These are phyloP conservation scores for Nicotiana attenuata DNA, from an alignment of 257 asterid species.

Conservation along the genomic window DNA sequence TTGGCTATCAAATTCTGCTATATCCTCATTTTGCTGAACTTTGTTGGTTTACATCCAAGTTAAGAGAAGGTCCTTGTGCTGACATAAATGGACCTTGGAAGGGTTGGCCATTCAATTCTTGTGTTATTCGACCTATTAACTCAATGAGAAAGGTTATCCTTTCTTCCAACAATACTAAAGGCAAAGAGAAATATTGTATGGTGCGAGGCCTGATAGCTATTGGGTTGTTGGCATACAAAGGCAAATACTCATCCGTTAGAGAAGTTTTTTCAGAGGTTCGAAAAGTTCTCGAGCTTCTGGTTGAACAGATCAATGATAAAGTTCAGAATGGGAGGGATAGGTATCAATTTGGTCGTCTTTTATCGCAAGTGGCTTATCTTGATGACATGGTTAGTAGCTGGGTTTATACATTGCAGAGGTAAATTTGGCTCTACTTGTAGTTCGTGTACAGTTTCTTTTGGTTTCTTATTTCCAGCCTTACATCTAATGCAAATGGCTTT, in stretches of 20 bases:
- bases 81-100: constrained; percentile 73
- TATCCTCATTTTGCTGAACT: constrained; percentile 98
- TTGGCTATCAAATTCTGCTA: constrained; percentile 81
- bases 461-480: constrained; percentile 6
- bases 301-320: constrained; percentile 50
- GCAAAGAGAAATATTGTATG: constrained; percentile 42
- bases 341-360: constrained; percentile 53
- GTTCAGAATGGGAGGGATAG: constrained; percentile 81
- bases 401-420: constrained; percentile 81
- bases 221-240: constrained; percentile 85
- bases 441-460: constrained; percentile 11
- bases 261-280: constrained; percentile 63
- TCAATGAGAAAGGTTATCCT: constrained; percentile 35
- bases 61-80: constrained; percentile 87
- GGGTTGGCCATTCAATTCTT: constrained; percentile 95
- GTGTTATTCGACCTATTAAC: constrained; percentile 65
- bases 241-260: constrained; percentile 67
- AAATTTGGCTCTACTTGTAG: constrained; percentile 14
- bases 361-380: constrained; percentile 92
- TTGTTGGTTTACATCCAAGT: constrained; percentile 96
- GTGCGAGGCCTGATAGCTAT: constrained; percentile 89
- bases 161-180: constrained; percentile 36
- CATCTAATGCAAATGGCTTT: constrained; percentile 14
- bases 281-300: constrained; percentile 74
- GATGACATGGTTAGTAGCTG: constrained; percentile 84